A percentile compares a stretch with the other conserved stretches of the same genome.
phyloP scores from a whole-genome alignment of 345 rosid species.

The Nasturtium officinale region DNA sequence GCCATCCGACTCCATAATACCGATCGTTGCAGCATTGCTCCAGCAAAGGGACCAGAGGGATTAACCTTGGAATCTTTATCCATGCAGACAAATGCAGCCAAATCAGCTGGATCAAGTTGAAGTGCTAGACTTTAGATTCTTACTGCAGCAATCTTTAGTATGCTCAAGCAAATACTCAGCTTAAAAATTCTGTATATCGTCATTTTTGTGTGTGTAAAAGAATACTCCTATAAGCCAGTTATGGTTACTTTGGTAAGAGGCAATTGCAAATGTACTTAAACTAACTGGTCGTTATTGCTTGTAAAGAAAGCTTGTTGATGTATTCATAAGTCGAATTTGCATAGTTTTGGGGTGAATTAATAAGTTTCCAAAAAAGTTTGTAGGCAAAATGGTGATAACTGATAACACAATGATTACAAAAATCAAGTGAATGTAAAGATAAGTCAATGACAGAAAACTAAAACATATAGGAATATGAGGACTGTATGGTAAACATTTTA shows the following conservation, averaged over 20 bases:
- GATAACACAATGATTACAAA: not conserved
- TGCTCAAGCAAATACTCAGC: constrained; percentile 39
- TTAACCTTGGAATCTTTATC: constrained; percentile 59
- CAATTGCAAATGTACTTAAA: constrained; percentile 6
- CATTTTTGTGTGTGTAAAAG: constrained; percentile 33
- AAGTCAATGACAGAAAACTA: not conserved
- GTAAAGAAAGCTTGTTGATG: constrained; percentile 12
- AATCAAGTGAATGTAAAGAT: not conserved
- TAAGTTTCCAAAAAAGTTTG: not conserved
- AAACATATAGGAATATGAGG: constrained; percentile 10
- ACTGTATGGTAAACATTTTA: constrained; percentile 6
- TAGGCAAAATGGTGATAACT: not conserved
- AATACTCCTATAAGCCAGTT: constrained; percentile 13
- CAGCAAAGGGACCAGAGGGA: constrained; percentile 62
- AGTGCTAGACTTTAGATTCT: constrained; percentile 7
- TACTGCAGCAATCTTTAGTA: constrained; percentile 30
- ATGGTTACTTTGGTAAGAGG: constrained; percentile 11
- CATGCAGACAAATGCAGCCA: constrained; percentile 40
- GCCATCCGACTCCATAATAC: constrained; percentile 71
- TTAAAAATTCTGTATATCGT: constrained; percentile 32
- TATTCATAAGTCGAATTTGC: constrained; percentile 1
- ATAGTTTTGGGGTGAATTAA: not conserved
- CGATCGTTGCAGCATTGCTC: constrained; percentile 58
- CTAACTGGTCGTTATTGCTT: not conserved
- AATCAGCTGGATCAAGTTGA: constrained; percentile 50